These are phyloP conservation scores for Stereocaulon alpinum DNA, from an alignment of 495 filamentous ascomycete species.

Conservation along the genomic window DNA sequence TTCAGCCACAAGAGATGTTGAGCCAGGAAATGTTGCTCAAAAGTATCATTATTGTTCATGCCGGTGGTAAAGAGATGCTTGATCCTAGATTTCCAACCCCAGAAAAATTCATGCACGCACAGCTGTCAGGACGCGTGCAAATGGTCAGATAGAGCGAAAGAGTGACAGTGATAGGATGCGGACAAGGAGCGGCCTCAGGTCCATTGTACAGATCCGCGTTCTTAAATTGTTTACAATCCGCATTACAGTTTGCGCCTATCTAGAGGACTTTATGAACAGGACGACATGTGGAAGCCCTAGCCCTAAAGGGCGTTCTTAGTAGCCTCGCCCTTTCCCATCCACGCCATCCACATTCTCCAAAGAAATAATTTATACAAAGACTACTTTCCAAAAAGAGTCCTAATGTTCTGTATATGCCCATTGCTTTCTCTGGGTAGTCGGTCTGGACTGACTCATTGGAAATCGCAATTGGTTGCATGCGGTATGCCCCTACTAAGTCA, in stretches of 20 bases:
- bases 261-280: too few relatives aligned
- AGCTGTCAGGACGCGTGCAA: not conserved
- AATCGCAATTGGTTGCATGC: too few relatives aligned
- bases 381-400: too few relatives aligned
- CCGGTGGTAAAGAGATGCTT: not conserved
- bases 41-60: constrained; percentile 6
- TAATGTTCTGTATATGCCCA: too few relatives aligned
- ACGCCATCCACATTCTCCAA: too few relatives aligned
- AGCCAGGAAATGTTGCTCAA: constrained; percentile 5
- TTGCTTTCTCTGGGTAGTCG: too few relatives aligned
- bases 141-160: not conserved
- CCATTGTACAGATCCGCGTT: constrained; percentile 1
- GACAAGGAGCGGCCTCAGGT: not conserved
- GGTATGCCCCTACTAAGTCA: not conserved
- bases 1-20: not conserved
- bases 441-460: too few relatives aligned
- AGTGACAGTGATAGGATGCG: not conserved
- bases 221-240: not conserved
- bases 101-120: not conserved
- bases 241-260: not conserved
- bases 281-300: too few relatives aligned
- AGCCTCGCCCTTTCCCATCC: too few relatives aligned
- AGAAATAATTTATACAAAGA: too few relatives aligned
- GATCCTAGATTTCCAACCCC: not conserved
- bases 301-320: too few relatives aligned